These are phyloP conservation scores for Penicillium sp. DNA, from an alignment of 2,329 filamentous ascomycete species.

Conservation along the genomic window DNA sequence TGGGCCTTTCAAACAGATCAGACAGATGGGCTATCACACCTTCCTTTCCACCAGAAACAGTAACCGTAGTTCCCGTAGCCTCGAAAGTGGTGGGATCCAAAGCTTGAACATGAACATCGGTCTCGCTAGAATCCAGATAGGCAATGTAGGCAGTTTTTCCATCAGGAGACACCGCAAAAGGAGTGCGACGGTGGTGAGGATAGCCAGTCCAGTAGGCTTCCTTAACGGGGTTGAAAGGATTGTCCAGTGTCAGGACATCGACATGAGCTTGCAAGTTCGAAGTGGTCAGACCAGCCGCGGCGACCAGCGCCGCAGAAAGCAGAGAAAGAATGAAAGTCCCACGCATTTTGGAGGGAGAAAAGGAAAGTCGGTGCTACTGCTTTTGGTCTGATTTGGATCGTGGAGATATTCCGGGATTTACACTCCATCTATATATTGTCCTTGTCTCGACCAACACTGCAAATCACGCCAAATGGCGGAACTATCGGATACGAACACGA, in stretches of 20 bases:
- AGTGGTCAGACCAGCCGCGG: slow-evolving; percentile 25
- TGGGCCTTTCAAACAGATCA: background rate
- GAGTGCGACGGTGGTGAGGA: slow-evolving; percentile 64
- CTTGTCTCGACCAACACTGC: background rate
- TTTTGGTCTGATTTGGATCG: slow-evolving; percentile 3
- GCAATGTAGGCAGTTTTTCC: slow-evolving; percentile 63
- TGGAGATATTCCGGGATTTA: background rate
- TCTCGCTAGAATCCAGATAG: slow-evolving; percentile 61
- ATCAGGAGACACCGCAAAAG: slow-evolving; percentile 65
- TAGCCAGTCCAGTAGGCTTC: slow-evolving; percentile 64
- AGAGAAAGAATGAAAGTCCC: slow-evolving; percentile 30
- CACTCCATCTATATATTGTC: background rate
- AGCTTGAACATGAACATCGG: slow-evolving; percentile 61
- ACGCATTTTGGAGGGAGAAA: slow-evolving; percentile 25
- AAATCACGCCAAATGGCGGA: background rate
- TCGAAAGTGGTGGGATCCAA: slow-evolving; percentile 60
- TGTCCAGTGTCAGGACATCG: slow-evolving; percentile 53
- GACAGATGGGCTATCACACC: slow-evolving; percentile 24
- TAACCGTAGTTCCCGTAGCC: slow-evolving; percentile 57
- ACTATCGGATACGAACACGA: background rate
- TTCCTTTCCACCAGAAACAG: slow-evolving; percentile 60
- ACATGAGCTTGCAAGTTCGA: slow-evolving; percentile 45
- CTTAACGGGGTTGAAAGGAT: slow-evolving; percentile 61
- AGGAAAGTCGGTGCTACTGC: slow-evolving; percentile 14
- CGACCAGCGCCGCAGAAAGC: slow-evolving; percentile 32